Conservation (phyloP, 2,329 filamentous ascomycete genomes). For the Scytalidium sp. region DNA sequence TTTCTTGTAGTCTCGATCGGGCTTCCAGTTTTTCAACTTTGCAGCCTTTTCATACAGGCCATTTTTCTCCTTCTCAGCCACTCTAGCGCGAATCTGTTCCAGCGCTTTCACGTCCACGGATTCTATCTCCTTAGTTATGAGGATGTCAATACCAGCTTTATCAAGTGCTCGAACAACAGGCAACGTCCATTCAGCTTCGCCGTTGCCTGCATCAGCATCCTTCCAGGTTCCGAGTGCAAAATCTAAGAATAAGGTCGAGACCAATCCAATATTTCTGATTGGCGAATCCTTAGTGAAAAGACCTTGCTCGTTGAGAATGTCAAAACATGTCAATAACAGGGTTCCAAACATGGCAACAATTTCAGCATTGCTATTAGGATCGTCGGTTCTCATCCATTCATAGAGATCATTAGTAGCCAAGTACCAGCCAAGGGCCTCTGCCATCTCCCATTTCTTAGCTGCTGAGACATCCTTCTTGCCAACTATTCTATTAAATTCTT, state of each 20-base stretch:
- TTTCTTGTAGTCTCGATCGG: not conserved
- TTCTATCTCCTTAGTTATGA: not conserved
- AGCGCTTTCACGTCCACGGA: not conserved
- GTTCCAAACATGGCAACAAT: not conserved
- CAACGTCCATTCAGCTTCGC: not conserved
- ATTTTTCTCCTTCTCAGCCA: not conserved
- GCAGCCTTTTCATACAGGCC: not conserved
- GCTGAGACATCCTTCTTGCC: not conserved
- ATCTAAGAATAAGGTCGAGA: not conserved
- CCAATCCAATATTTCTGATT: not conserved
- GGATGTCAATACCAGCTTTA: not conserved
- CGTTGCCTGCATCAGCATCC: not conserved
- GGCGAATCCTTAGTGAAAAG: not conserved
- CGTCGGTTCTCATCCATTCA: not conserved
- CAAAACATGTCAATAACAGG: not conserved
- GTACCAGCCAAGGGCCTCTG: not conserved
- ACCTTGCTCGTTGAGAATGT: not conserved
- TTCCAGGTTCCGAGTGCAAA: not conserved
- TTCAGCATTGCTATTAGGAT: not conserved
- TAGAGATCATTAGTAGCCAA: not conserved
- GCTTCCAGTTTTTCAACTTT: not conserved
- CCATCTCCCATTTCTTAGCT: not conserved
- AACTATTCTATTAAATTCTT: not conserved
- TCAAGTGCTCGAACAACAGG: not conserved
- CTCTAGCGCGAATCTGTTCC: not conserved